phyloP scores from a whole-genome alignment of 441 rosid genomes.

The Pelargonium myrrhifolium region DNA sequence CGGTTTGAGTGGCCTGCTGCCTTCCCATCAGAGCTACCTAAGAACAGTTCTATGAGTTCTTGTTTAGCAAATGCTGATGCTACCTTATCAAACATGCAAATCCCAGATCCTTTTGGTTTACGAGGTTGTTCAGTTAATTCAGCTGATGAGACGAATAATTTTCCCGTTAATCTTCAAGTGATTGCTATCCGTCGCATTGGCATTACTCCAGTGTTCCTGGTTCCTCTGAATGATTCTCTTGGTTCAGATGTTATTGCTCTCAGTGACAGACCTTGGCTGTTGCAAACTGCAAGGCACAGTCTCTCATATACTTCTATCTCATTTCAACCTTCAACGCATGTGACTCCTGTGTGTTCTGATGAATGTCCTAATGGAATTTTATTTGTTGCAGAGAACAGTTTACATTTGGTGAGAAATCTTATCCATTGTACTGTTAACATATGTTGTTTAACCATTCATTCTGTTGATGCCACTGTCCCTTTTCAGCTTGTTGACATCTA shows the following conservation, averaged over 20 bases:
- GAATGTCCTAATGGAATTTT: conserved; percentile 92
- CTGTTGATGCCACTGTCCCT: conserved; percentile 3
- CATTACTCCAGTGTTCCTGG: conserved; percentile 92
- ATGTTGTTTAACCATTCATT: conserved; percentile 17
- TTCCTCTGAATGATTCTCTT: conserved; percentile 71
- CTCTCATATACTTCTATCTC: conserved; percentile 85
- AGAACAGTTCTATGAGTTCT: conserved; percentile 26
- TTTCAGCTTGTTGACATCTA: background rate
- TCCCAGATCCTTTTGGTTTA: conserved; percentile 27
- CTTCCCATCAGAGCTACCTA: conserved; percentile 28
- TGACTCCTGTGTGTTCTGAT: conserved; percentile 80
- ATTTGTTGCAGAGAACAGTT: conserved; percentile 90
- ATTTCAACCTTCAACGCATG: conserved; percentile 94
- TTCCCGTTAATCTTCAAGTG: conserved; percentile 59
- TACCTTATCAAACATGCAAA: conserved; percentile 20
- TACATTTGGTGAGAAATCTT: conserved; percentile 68
- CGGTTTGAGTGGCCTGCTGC: conserved; percentile 88
- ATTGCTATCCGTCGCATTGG: conserved; percentile 92
- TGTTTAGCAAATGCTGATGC: conserved; percentile 29
- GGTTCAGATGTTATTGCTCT: conserved; percentile 85
- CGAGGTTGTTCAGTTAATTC: conserved; percentile 28
- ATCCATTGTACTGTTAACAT: conserved; percentile 1
- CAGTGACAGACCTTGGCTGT: conserved; percentile 95
- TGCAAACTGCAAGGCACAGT: conserved; percentile 91
- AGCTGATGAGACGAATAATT: conserved; percentile 21